A percentile compares a stretch with the other conserved stretches of the same genome.
phyloP scores from a whole-genome alignment of 1,284 basidiomycete genomes.

The Rhizoctonia solani region DNA sequence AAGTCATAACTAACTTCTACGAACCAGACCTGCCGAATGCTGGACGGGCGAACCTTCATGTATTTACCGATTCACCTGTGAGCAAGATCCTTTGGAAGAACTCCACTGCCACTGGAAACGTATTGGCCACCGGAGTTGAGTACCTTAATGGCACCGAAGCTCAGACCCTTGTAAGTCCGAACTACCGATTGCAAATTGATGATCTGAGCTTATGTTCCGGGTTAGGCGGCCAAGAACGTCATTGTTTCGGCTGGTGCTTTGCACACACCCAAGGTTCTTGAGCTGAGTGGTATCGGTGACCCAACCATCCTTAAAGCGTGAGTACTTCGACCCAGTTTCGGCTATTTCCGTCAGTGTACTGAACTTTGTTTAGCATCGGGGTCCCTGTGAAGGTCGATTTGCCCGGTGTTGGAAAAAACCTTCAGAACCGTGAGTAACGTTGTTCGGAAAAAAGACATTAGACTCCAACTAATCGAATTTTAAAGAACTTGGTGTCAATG shows the following conservation, averaged over 20 bases:
- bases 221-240: slow-evolving; percentile 18
- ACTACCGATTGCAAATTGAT: neutral
- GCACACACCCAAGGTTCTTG: slow-evolving; percentile 44
- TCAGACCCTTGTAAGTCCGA: slow-evolving; percentile 7
- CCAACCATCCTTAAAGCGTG: slow-evolving; percentile 39
- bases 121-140: slow-evolving; percentile 18
- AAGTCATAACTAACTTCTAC: neutral
- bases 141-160: slow-evolving; percentile 8
- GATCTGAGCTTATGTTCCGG: neutral
- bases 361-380: slow-evolving; percentile 37
- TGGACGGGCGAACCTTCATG: slow-evolving; percentile 13
- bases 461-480: no score
- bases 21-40: slow-evolving; percentile 24
- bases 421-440: slow-evolving; percentile 48
- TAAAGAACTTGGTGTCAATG: slow-evolving; percentile 25
- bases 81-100: slow-evolving; percentile 24
- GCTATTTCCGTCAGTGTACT: neutral
- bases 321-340: neutral
- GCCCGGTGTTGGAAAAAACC: slow-evolving; percentile 53
- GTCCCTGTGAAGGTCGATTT: slow-evolving; percentile 45
- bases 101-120: neutral
- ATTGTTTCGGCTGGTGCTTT: slow-evolving; percentile 35
- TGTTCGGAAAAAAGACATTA: neutral
- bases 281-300: slow-evolving; percentile 45
- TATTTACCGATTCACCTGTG: slow-evolving; percentile 14